A percentile compares a stretch with the other conserved stretches of the same genome.
Evolutionary conservation across 352 stramenopile species (phyloP).

Genomic region (Salisapilia sapeloensis): DNA sequence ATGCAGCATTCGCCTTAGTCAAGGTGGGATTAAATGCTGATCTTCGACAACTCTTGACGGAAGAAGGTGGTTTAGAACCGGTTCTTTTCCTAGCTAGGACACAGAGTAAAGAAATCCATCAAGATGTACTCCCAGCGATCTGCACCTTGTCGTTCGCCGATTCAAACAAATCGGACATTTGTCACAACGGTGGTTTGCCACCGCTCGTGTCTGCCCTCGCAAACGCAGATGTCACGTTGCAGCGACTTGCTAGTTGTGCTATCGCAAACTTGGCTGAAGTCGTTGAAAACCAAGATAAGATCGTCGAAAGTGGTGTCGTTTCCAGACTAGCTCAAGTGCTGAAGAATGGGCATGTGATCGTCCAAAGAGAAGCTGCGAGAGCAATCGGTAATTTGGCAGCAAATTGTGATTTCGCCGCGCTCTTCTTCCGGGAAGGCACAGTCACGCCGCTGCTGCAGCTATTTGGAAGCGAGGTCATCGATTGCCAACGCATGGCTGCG

Average conservation of each 20-base stretch:
- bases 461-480: constrained; percentile 76
- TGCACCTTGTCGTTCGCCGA: constrained; percentile 87
- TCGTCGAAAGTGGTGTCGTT: constrained; percentile 82
- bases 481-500: constrained; percentile 89
- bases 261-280: constrained; percentile 91
- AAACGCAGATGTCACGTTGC: constrained; percentile 57
- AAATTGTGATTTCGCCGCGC: constrained; percentile 90
- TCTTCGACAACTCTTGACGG: constrained; percentile 86
- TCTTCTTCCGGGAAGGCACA: constrained; percentile 81
- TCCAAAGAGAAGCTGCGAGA: constrained; percentile 86
- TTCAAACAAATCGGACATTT: constrained; percentile 90
- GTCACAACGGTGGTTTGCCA: constrained; percentile 83
- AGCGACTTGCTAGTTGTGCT: constrained; percentile 87
- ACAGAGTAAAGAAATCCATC: constrained; percentile 84
- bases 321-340: constrained; percentile 74
- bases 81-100: constrained; percentile 92
- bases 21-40: constrained; percentile 93
- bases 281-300: constrained; percentile 86
- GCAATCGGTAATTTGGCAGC: constrained; percentile 88
- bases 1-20: constrained; percentile 89
- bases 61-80: constrained; percentile 90
- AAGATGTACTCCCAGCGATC: constrained; percentile 82
- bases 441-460: constrained; percentile 76
- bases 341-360: constrained; percentile 42
- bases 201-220: constrained; percentile 71